Evolutionary conservation across 2,329 filamentous ascomycete species (phyloP).

Genomic region (Xylariaceae sp.): DNA sequence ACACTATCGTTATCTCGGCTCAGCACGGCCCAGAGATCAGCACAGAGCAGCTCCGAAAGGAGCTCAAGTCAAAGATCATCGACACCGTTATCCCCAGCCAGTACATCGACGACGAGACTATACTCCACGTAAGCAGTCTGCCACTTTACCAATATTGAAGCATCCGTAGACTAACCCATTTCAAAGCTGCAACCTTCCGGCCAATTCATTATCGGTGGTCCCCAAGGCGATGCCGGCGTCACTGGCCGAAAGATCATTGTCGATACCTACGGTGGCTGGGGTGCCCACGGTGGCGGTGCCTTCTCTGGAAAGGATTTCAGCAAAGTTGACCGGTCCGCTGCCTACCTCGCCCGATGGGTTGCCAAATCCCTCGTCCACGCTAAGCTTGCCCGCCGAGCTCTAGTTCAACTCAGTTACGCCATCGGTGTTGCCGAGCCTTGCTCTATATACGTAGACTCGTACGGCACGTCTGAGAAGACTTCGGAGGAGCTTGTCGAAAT

Average conservation of each 20-base stretch:
- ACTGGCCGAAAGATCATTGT: slow-evolving; percentile 99
- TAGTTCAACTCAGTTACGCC: slow-evolving; percentile 98
- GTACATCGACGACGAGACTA: slow-evolving; percentile 85
- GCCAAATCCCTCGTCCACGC: slow-evolving; percentile 94
- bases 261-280: slow-evolving; percentile 99
- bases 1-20: slow-evolving; percentile 94
- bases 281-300: slow-evolving; percentile 98
- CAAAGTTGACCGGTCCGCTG: slow-evolving; percentile 98
- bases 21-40: slow-evolving; percentile 86
- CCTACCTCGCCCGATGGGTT: slow-evolving; percentile 97
- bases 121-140: slow-evolving; percentile 73
- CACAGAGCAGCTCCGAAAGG: slow-evolving; percentile 87
- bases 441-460: slow-evolving; percentile 95
- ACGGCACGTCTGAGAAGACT: slow-evolving; percentile 85
- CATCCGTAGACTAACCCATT: slow-evolving; percentile 6
- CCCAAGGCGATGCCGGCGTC: slow-evolving; percentile 96
- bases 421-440: slow-evolving; percentile 98
- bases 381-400: slow-evolving; percentile 80
- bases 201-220: slow-evolving; percentile 97
- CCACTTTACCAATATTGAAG: not conserved
- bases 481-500: slow-evolving; percentile 94
- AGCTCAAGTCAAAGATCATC: slow-evolving; percentile 96
- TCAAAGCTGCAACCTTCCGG: slow-evolving; percentile 84
- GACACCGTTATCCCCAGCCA: slow-evolving; percentile 87
- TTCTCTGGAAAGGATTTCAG: slow-evolving; percentile 99